Evolutionary conservation across 2,329 filamentous ascomycete genomes (phyloP).

Genomic region (Neofusicoccum ribis): DNA sequence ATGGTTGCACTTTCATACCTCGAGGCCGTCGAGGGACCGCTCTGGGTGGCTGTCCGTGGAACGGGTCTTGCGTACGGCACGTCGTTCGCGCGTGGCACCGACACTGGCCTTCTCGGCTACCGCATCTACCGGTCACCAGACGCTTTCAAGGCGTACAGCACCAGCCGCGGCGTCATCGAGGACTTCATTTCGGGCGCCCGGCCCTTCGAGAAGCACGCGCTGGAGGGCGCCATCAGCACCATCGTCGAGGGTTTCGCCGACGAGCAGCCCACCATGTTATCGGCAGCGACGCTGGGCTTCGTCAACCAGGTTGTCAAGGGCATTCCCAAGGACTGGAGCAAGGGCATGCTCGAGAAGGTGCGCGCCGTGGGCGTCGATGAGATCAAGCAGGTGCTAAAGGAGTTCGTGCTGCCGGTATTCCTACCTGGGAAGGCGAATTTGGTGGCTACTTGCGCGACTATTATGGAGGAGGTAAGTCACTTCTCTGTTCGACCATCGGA

Average conservation of each 20-base stretch:
- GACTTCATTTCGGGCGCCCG: conserved; percentile 71
- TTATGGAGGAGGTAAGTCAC: conserved; percentile 75
- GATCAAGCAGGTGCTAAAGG: conserved; percentile 71
- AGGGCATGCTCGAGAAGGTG: conserved; percentile 74
- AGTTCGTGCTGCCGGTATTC: conserved; percentile 79
- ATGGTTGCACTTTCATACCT: conserved; percentile 90
- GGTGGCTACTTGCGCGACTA: conserved; percentile 81
- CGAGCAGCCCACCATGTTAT: conserved; percentile 81
- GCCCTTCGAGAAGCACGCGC: conserved; percentile 74
- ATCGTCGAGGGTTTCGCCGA: conserved; percentile 87
- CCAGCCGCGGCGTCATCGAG: conserved; percentile 72
- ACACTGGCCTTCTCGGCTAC: conserved; percentile 79
- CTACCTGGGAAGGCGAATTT: conserved; percentile 77
- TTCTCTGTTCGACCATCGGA: background rate
- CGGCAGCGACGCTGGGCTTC: conserved; percentile 81
- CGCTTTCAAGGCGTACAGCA: conserved; percentile 79
- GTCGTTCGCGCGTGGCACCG: conserved; percentile 73
- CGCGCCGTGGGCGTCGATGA: conserved; percentile 74
- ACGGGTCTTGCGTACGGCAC: conserved; percentile 91
- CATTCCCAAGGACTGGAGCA: conserved; percentile 74
- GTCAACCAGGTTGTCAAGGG: conserved; percentile 76
- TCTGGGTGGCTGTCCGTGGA: conserved; percentile 91
- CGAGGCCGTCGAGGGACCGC: conserved; percentile 87
- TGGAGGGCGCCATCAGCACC: conserved; percentile 87
- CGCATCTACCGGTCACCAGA: conserved; percentile 89